Base-by-base conservation (phyloP, 2,329 filamentous ascomycete species). In the Aphanoascus verrucosus region DNA sequence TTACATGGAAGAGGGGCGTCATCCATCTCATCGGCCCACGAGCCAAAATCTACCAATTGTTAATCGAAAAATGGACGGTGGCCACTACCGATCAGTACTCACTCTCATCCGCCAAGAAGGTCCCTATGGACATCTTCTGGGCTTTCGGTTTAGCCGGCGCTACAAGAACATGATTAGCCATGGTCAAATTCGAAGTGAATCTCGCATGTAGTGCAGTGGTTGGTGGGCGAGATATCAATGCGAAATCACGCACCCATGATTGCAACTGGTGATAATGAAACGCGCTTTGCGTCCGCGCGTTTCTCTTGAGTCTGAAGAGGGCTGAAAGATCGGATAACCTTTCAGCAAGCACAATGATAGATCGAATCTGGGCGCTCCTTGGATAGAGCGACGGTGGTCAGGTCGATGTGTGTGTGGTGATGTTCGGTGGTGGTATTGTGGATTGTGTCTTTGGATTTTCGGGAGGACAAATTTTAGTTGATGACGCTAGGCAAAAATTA, bases 11-110 rank as follows among this genome's bases (percentile, higher is more conserved):
- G 80, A 58, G 80, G 79, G 72, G 78, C 76, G 66, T 95, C 89
- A 73, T 98, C 93, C 76, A 98, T 95, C 71, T 98, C 93, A 75
- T 98, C 94, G 65, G 93, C 93, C 93, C 93, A 98, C 63, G 93
- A 97, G 68, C 91, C 89, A 67, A 84, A 78, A 65, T 80, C 83
- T 86, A 65, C 49, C 59, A 58, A 37, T 17, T 32, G 58, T 57
- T 59, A 54, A 41, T 53, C 5, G 28, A 23, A 8, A 5, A 19
- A 38, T 9, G 14, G 9, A 49, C 31, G 41, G 6, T 14, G 11
- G 20, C 37, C 34, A 6, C 7, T 1, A 7, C 11, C 17, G 40
- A 17, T 14, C 14, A 42, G 49, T 51, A 78, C 88, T 74, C 80
- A 96, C 91, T 84, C 73, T 88, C 81, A 73, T 96, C 88, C 69